phyloP scores from a whole-genome alignment of 1,284 basidiomycete species.

The Amylostereum chailletii region DNA sequence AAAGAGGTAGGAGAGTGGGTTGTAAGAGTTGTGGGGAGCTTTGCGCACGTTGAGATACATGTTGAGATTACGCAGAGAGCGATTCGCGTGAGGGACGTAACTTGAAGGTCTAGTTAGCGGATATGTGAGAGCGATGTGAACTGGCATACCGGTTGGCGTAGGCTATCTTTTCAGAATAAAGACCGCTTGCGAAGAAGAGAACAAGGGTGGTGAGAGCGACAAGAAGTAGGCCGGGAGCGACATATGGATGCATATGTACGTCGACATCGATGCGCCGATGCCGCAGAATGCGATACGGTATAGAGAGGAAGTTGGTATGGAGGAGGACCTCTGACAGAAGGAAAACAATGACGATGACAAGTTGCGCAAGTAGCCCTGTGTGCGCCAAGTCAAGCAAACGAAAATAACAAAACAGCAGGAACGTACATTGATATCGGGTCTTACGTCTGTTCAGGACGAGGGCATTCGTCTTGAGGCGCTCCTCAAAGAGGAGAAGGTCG shows the following conservation, averaged over 20 bases:
- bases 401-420: slow-evolving; percentile 1
- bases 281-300: slow-evolving; percentile 54
- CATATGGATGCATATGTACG: slow-evolving; percentile 55
- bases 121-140: slow-evolving; percentile 10
- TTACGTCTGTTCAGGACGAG: slow-evolving; percentile 75
- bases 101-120: slow-evolving; percentile 29
- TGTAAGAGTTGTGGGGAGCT: slow-evolving; percentile 58
- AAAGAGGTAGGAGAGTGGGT: slow-evolving; percentile 59
- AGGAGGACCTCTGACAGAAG: slow-evolving; percentile 70
- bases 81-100: slow-evolving; percentile 95
- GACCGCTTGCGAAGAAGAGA: slow-evolving; percentile 93
- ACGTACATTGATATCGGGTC: slow-evolving; percentile 81
- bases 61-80: slow-evolving; percentile 85
- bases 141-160: slow-evolving; percentile 85
- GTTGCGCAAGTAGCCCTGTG: slow-evolving; percentile 69
- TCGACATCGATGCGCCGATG: slow-evolving; percentile 33
- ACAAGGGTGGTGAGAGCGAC: slow-evolving; percentile 85
- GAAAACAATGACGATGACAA: slow-evolving; percentile 62
- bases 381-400: background rate
- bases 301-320: slow-evolving; percentile 55
- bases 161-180: slow-evolving; percentile 93
- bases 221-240: slow-evolving; percentile 70
- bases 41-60: slow-evolving; percentile 94
- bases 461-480: slow-evolving; percentile 91
- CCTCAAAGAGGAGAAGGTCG: slow-evolving; percentile 91